These are phyloP conservation scores for Chlamydomonas reinhardtii DNA, from an alignment of 163 green algal species.

Conservation along the genomic window DNA sequence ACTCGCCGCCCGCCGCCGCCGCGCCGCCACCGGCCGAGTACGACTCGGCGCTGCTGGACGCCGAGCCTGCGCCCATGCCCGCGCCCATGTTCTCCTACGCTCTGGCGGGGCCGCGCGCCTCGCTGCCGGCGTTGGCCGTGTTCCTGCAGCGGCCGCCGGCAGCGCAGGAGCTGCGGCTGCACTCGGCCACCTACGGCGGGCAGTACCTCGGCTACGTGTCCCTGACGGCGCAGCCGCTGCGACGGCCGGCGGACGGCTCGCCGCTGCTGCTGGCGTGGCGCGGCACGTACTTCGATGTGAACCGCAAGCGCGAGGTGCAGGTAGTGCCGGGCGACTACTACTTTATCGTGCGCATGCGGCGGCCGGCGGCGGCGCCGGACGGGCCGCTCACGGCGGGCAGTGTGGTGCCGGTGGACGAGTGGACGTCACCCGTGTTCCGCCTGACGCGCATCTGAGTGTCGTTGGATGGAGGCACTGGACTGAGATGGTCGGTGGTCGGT, in stretches of 20 bases:
- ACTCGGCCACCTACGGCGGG: not conserved
- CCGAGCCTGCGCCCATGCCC: not conserved
- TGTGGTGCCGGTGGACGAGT: not conserved
- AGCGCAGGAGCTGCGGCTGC: conserved; percentile 10
- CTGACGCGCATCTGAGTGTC: no score
- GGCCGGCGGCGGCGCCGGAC: not conserved
- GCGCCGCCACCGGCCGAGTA: not conserved
- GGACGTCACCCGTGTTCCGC: conserved; percentile 12
- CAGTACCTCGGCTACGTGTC: not conserved
- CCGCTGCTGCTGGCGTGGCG: conserved; percentile 37
- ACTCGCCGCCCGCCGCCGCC: not conserved
- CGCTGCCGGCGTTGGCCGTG: conserved; percentile 9
- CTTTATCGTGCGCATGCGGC: conserved; percentile 11
- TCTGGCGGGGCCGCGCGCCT: not conserved
- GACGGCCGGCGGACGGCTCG: not conserved
- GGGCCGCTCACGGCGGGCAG: no score
- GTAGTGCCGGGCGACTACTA: conserved; percentile 27
- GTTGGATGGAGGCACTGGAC: no score
- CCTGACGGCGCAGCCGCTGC: not conserved
- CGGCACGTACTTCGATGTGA: conserved; percentile 2
- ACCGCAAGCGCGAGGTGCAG: not conserved
- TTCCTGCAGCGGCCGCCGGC: conserved; percentile 31
- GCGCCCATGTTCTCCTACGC: not conserved
- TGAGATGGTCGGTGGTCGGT: no score
- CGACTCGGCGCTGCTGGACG: not conserved